Conservation (phyloP, 2,329 filamentous ascomycete genomes). For the Taxawa tesnikishii region DNA sequence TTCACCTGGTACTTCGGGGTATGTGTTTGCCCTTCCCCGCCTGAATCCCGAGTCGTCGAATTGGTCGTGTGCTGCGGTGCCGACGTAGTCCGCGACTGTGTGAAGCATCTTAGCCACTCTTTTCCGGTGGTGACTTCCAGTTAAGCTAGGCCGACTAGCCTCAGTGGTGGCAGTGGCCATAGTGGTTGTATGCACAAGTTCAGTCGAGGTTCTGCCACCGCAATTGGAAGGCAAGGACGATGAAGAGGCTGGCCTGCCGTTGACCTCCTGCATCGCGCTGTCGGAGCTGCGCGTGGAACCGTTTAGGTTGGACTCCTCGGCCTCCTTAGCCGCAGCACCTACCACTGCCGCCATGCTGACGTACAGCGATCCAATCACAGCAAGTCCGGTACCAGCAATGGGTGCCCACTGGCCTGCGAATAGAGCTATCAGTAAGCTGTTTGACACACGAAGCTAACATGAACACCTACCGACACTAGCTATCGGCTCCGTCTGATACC, state of each 20-base stretch:
- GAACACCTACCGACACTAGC: conserved; percentile 41
- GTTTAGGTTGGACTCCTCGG: neutral
- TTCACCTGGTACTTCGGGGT: conserved; percentile 46
- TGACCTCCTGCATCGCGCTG: too few relatives aligned
- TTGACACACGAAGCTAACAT: neutral
- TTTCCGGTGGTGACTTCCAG: conserved; percentile 6
- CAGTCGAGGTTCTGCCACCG: too few relatives aligned
- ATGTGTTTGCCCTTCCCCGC: conserved; percentile 34
- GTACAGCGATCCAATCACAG: conserved; percentile 47
- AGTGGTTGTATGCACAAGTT: too few relatives aligned
- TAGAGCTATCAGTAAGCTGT: conserved; percentile 2
- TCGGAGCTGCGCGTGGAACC: neutral
- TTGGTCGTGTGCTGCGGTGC: conserved; percentile 34
- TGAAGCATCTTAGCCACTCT: conserved; percentile 33
- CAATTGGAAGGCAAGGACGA: neutral
- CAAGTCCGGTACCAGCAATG: conserved; percentile 46
- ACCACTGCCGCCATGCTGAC: conserved; percentile 31
- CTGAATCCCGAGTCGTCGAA: conserved; percentile 39
- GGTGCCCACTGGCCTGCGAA: conserved; percentile 45
- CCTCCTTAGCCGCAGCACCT: neutral
- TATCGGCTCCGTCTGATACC: conserved; percentile 50
- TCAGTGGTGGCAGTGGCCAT: too few relatives aligned
- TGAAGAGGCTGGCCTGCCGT: neutral
- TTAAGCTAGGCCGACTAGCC: too few relatives aligned
- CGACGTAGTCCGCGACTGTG: conserved; percentile 32